Base-by-base conservation (phyloP, 768 basidiomycete genomes). In the Mycena rosella region DNA sequence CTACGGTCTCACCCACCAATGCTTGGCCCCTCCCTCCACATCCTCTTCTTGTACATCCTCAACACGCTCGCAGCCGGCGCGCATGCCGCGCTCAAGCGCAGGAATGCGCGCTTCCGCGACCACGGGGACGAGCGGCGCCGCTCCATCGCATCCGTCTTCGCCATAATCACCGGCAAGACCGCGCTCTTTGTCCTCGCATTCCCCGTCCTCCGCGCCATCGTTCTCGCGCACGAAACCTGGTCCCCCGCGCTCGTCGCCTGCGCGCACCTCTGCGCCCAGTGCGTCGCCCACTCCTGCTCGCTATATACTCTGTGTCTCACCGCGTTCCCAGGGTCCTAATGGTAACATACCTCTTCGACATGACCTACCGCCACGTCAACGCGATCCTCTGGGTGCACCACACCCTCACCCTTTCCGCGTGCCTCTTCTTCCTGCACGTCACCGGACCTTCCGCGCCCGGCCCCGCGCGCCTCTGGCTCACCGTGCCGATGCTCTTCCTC, bases 351-450 rank as follows among this genome's bases (percentile, higher is more conserved):
- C 52, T 60, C 3, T 67, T 67, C 42, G 65, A 67, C 52, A 47
- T 67, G 58, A 60, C 58, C 40, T 67, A 67, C 34, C 65, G 65
- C 1, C 34, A 36, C 22, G 65, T 60, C n/a, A 54, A 45, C 52
- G 18, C 52, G 5, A 36, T 67, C 45, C 51, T 67, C 6, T 67
- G 65, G 65, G 18, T 36, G 29, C 65, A 60, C 38, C 65, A 60
- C 58, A 64, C 55, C 34, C 29, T 56, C 26, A 54, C 44, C 42
- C 20, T 61, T 26, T 24, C 9, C 44, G 59, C 59, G 0, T 48
- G 55, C 14, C 30, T 66, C 56, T 34, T 57, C 51, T 32, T 30
- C 26, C 2, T 66, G 3, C n/a, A 18, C 7, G 9, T 5, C 49
- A 66, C 47, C n/a, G 44, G 30, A 18, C 57, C 64, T 7, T 36